These are phyloP conservation scores for Eutrema salsugineum DNA, from an alignment of 441 rosid species.

Conservation along the genomic window DNA sequence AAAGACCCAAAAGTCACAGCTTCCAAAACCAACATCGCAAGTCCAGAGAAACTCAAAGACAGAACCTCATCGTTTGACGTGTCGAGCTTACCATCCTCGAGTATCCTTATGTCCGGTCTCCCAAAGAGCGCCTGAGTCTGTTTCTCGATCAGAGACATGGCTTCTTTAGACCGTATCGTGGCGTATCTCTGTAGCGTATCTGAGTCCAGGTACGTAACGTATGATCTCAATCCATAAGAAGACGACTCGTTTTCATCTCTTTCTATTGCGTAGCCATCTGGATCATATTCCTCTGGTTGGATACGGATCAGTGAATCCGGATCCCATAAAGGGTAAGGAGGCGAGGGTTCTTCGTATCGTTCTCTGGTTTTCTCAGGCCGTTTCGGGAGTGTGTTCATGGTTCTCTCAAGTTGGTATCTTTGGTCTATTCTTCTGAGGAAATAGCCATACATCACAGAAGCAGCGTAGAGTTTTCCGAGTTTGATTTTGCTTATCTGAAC, in stretches of 20 bases:
- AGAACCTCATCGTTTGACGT: constrained; percentile 57
- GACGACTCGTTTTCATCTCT: constrained; percentile 35
- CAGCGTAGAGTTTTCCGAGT: constrained; percentile 88
- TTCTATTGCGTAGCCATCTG: constrained; percentile 23
- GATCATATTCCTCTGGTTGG: constrained; percentile 42
- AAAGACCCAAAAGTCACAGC: constrained; percentile 89
- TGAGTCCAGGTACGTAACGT: constrained; percentile 74
- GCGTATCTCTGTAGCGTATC: constrained; percentile 93
- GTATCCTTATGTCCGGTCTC: constrained; percentile 66
- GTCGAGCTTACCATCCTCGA: constrained; percentile 73
- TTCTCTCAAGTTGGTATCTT: constrained; percentile 81
- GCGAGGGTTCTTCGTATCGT: constrained; percentile 42
- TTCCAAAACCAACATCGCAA: constrained; percentile 83
- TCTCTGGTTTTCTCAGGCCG: constrained; percentile 42
- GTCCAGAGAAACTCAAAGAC: constrained; percentile 57
- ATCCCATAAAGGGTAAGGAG: constrained; percentile 60
- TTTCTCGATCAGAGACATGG: constrained; percentile 72
- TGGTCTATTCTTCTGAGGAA: constrained; percentile 89
- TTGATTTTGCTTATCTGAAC: constrained; percentile 83
- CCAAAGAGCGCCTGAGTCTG: constrained; percentile 90
- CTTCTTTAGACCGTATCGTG: constrained; percentile 85
- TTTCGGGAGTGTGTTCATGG: constrained; percentile 77
- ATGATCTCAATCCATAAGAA: constrained; percentile 58
- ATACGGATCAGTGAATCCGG: constrained; percentile 66
- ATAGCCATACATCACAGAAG: constrained; percentile 87